Evolutionary conservation across 2,329 filamentous ascomycete genomes (phyloP), one percentile per base, ranked within the genome.

Genomic region (Cryphonectria japonica): DNA sequence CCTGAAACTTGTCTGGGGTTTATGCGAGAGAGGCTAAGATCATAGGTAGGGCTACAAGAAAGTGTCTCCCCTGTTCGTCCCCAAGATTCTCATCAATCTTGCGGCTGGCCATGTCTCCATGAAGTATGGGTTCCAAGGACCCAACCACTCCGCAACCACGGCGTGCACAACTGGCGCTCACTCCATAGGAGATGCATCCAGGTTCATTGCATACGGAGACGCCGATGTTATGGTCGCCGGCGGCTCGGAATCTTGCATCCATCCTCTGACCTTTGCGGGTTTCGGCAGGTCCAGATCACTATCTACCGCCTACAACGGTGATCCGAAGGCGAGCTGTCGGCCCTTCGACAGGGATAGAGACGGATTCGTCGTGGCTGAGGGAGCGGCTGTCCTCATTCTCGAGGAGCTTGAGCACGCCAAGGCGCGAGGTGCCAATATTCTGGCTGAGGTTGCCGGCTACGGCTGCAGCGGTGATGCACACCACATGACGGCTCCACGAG

Each of bases 211-310:
- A n/a, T 91, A 91, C 77, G 95, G 94, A 8, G 95, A 98, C 79
- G 95, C 95, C 62, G 88, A 97, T 79, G 92, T 98, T 69, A 98
- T 99, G 94, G 83, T 99, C 11, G 94, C 96, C n/a, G 96, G 96
- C 59, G 95, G 95, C 39, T 90, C 95, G 11, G 96, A 99, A 81
- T 94, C 95, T 0, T 99, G 96, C 79, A 95, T 99, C 69, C 95
- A 99, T 78, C 96, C 96, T 13, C 86, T 99, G 60, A 93, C 95
- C 1, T 92, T 98, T 75, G 93, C 95, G 8, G 96, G 95, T 8
- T 99, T 99, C 78, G 92, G 94, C 34, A 88, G 94, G 73, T 94
- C 95, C 1, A 89, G 95, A 71, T 98, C 95, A 67, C 84, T 99
- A 50, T 91, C 94, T 8, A 97, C 93, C 0, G 87, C 86, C 3